Percentiles rank a stretch among this genome's conserved stretches.
Evolutionary conservation across 805 yeast species (phyloP).

Genomic region (Blastobotrys attinorum): DNA sequence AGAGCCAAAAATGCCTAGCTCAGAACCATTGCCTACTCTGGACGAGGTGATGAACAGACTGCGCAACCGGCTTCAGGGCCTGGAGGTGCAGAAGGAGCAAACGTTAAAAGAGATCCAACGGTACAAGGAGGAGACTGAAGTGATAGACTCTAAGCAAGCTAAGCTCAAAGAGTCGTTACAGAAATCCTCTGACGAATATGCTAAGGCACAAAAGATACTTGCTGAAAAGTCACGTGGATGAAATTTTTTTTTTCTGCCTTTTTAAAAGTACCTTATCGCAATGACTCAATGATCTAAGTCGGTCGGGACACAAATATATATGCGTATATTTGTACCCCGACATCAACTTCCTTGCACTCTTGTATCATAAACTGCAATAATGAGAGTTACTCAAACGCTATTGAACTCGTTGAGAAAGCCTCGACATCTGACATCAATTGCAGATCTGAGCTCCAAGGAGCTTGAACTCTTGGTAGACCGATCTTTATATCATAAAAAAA

Average conservation of each 20-base stretch:
- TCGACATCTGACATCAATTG: conserved; percentile 76
- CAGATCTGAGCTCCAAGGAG: conserved; percentile 68
- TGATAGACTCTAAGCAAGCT: not conserved
- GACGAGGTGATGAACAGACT: not conserved
- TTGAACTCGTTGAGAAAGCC: conserved; percentile 22
- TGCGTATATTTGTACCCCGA: too few relatives aligned
- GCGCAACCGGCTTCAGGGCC: not conserved
- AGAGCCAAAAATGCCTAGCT: not conserved
- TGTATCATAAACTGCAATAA: too few relatives aligned
- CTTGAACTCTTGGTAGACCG: conserved; percentile 61
- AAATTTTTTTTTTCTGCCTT: too few relatives aligned
- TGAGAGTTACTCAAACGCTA: not conserved
- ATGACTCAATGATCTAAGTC: too few relatives aligned
- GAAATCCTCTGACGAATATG: not conserved
- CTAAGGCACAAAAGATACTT: not conserved
- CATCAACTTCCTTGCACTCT: too few relatives aligned
- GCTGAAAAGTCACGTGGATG: too few relatives aligned
- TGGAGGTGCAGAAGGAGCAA: not conserved
- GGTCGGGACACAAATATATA: too few relatives aligned
- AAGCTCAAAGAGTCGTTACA: conserved; percentile 1
- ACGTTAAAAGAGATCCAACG: not conserved
- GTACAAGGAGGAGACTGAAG: not conserved
- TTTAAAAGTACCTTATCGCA: too few relatives aligned
- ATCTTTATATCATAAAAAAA: conserved; percentile 59
- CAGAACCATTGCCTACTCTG: not conserved